Evolutionary conservation across 23 red algal genomes (phyloP).

Genomic region (Gracilaria vermiculophylla): DNA sequence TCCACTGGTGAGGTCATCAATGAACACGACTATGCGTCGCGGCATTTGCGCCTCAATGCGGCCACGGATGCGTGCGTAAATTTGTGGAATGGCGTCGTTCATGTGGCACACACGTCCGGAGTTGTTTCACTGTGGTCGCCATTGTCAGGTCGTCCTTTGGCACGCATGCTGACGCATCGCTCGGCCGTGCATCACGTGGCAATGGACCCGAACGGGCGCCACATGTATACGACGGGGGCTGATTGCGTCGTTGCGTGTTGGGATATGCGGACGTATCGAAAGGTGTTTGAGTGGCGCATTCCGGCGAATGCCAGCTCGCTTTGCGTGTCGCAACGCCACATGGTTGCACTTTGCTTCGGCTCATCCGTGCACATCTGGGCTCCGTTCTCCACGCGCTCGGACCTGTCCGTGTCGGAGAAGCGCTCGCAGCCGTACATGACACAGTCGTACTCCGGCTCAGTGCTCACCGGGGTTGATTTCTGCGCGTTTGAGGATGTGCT

Average conservation of each 20-base stretch:
- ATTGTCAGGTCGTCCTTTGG: slow-evolving; percentile 48
- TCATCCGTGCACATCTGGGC: slow-evolving; percentile 67
- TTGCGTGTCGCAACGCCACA: slow-evolving; percentile 51
- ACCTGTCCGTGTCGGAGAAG: not conserved
- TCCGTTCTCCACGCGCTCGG: not conserved
- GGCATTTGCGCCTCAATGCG: slow-evolving; percentile 7
- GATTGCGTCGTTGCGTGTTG: slow-evolving; percentile 58
- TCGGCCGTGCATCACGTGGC: slow-evolving; percentile 75
- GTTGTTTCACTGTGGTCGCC: slow-evolving; percentile 91
- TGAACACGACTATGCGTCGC: slow-evolving; percentile 30
- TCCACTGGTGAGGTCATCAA: slow-evolving; percentile 70
- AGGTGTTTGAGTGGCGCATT: not conserved
- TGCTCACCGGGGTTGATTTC: slow-evolving; percentile 55
- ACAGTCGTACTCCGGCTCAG: slow-evolving; percentile 45
- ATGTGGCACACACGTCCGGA: slow-evolving; percentile 75
- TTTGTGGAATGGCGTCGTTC: slow-evolving; percentile 60
- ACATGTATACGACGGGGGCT: slow-evolving; percentile 76
- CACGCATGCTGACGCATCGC: slow-evolving; percentile 72
- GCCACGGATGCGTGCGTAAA: slow-evolving; percentile 42
- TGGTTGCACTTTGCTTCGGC: slow-evolving; percentile 62
- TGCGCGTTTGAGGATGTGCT: slow-evolving; percentile 96
- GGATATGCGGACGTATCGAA: slow-evolving; percentile 81
- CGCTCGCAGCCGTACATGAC: slow-evolving; percentile 59
- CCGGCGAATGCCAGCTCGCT: slow-evolving; percentile 23
- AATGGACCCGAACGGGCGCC: slow-evolving; percentile 44